Evolutionary conservation across 2,329 filamentous ascomycete genomes (phyloP), one percentile per base, ranked within the genome.

Genomic region (Beauveria bassiana): DNA sequence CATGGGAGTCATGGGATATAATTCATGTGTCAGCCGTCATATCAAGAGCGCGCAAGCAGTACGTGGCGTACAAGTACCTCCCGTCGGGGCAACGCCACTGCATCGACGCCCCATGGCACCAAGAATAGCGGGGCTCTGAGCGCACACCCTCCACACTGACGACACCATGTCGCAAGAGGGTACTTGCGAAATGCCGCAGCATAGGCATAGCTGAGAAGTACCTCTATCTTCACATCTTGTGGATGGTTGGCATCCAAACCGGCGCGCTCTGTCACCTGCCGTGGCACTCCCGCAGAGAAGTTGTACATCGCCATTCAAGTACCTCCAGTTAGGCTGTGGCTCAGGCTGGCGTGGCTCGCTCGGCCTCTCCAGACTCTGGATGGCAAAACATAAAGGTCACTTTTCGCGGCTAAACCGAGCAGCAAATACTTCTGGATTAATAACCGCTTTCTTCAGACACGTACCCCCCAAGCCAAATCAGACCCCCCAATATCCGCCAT

Each of bases 1-100:
- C 58, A 61, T 61, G 50, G 57, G 58, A 28, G 58, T 61, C 58
- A 61, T 61, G 58, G 58, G 58, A 61, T 50, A 18, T 38, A 54
- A n/a, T 50, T 40, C 58, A 54, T 60, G 58, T 54, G 58, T 61
- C 50, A 61, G 50, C 50, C 20, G 12, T 34, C 31, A 34, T 34
- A 34, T 34, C 31, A 34, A 26, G 6, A 14, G 1, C 5, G 31
- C 8, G 24, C 8, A 16, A 34, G 10, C 9, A 45, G 47, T 59
- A 59, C 56, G 6, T 51, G 34, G 1, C 22, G 2, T 1, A 3
- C 34, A 59, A 22, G 56, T 59, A 51, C 22, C 56, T 51, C 38
- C 24, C 38, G 56, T 40, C 38, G 34, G 20, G 18, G 18, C 6
- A 9, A 6, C 38, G n/a, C 46, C 59, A 57, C 59, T 61, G 46